Base-by-base conservation (phyloP, 805 yeast species). In the Candida stauntonica region DNA sequence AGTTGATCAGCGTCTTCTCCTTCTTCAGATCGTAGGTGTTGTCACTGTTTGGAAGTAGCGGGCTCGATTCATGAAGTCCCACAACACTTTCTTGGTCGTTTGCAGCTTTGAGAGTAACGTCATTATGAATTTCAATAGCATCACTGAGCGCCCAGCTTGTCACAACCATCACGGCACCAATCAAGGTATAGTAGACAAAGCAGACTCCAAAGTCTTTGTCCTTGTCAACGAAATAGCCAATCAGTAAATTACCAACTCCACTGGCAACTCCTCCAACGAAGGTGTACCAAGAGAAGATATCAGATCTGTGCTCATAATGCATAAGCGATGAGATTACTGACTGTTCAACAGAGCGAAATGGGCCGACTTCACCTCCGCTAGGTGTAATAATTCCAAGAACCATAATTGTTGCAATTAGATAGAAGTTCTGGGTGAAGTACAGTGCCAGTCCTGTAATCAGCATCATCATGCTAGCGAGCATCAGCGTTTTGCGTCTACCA, bases 281-380 rank as follows among this genome's bases (percentile, higher is more conserved):
- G 1, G 68, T 64, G 50, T 74, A 75, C 80, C 81, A 75, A 7
- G 79, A 73, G 47, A 69, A 76, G n/a, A 73, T 60, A 47, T 76
- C 81, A 0, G 79, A 64, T 37, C 79, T 54, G 21, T 67, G 58
- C 9, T 61, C 63, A 13, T 61, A 49, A 6, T 64, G 55, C 5
- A 66, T 62, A 41, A 75, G 51, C 14, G 74, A 70, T 0, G 80
- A 77, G 26, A 75, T 60, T 1, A 73, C 54, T 21, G 74, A 62
- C 44, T 75, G 79, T 47, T 76, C 82, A n/a, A 75, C 59, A 7
- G 78, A 68, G 42, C 79, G 60, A 54, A 75, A 76, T 1, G 81
- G 77, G 1, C 81, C 80, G 17, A 73, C 76, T 42, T 76, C 82
- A 5, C 70, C 71, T 4, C 81, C 81, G n/a, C 70, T 61, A 3